Evolutionary conservation across 2,329 filamentous ascomycete genomes (phyloP).

Genomic region (Aurifilum marmelostoma): DNA sequence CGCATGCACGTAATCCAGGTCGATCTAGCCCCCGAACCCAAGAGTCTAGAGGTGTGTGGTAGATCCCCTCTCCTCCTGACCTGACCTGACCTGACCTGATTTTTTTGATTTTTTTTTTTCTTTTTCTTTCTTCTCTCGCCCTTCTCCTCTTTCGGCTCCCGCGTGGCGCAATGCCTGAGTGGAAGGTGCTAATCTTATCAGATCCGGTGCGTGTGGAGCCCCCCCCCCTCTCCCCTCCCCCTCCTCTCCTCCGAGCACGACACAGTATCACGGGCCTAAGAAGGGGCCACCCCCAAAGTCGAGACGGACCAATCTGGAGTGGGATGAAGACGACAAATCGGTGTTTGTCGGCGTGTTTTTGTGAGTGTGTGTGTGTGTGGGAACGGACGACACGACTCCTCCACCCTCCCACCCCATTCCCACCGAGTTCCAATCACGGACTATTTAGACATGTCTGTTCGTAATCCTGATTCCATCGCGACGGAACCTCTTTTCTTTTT

Average conservation of each 20-base stretch:
- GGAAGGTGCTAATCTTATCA: conserved; percentile 12
- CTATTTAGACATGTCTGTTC: background rate
- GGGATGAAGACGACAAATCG: background rate
- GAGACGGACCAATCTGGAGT: background rate
- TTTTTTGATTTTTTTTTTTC: too few relatives aligned
- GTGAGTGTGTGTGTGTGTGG: background rate
- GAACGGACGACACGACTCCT: background rate
- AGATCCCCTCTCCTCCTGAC: background rate
- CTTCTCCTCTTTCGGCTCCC: background rate
- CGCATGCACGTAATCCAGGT: background rate
- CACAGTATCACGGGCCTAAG: background rate
- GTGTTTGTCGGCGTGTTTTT: background rate
- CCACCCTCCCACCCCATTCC: too few relatives aligned
- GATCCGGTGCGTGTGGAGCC: conserved; percentile 10
- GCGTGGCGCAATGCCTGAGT: conserved; percentile 1
- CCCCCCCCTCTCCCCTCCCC: too few relatives aligned
- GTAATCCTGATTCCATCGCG: background rate
- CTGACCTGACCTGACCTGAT: too few relatives aligned
- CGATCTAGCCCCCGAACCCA: background rate
- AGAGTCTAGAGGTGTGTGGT: background rate
- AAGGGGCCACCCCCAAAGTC: too few relatives aligned
- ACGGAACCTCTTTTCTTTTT: background rate
- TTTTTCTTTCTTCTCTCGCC: too few relatives aligned
- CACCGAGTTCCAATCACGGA: too few relatives aligned
- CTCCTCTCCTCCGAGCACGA: background rate